Percentiles rank a stretch among this genome's conserved stretches.
phyloP scores from a whole-genome alignment of 805 yeast species.

The Metschnikowia cerradonensis region DNA sequence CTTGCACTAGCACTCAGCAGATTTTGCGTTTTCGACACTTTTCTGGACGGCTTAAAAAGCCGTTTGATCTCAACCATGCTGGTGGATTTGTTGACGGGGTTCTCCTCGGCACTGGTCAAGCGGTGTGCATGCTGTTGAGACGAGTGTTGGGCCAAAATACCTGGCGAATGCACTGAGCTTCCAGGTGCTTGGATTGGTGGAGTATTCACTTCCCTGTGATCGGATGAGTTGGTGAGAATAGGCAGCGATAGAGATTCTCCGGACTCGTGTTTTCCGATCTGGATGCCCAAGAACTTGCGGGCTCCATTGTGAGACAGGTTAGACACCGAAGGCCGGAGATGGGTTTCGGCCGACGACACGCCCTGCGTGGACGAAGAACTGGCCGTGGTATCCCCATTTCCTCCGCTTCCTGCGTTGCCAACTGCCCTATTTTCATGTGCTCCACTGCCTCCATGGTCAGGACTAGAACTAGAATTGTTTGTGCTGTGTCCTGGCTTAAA shows the following conservation, averaged over 20 bases:
- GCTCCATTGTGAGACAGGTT: slow-evolving; percentile 21
- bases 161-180: slow-evolving; percentile 8
- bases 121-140: slow-evolving; percentile 10
- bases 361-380: slow-evolving; percentile 15
- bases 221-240: slow-evolving; percentile 30
- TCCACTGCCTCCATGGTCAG: neutral
- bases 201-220: slow-evolving; percentile 17
- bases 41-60: slow-evolving; percentile 59
- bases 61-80: slow-evolving; percentile 73
- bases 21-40: slow-evolving; percentile 17
- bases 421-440: no score
- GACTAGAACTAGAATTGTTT: neutral
- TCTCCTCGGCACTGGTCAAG: slow-evolving; percentile 14
- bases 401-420: neutral
- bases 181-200: slow-evolving; percentile 5
- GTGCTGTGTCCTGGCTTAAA: slow-evolving; percentile 27
- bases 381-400: neutral
- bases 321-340: slow-evolving; percentile 21
- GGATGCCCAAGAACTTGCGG: slow-evolving; percentile 35
- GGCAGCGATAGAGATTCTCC: slow-evolving; percentile 35
- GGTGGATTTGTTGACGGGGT: slow-evolving; percentile 31
- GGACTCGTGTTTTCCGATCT: slow-evolving; percentile 40
- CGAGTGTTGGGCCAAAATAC: slow-evolving; percentile 7
- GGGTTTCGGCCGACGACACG: slow-evolving; percentile 7
- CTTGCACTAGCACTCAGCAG: neutral